Evolutionary conservation across 2,329 filamentous ascomycete genomes (phyloP).

Genomic region (Arthrobotrys iridis): DNA sequence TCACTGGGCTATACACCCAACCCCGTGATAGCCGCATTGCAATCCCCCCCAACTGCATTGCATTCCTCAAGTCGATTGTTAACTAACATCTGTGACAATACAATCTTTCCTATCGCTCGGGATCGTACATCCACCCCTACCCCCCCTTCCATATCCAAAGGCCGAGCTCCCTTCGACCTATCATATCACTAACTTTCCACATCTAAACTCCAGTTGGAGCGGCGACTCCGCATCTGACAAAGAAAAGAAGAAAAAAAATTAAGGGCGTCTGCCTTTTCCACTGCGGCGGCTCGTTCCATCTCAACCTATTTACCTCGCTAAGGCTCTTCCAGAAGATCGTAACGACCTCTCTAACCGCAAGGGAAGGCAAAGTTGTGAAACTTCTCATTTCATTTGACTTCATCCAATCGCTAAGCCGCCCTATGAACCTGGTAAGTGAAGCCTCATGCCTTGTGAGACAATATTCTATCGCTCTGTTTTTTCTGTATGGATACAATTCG

Average conservation of each 20-base stretch:
- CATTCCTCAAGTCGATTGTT: constrained; percentile 16
- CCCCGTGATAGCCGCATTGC: constrained; percentile 40
- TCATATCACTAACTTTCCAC: constrained; percentile 33
- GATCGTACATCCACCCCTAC: constrained; percentile 8
- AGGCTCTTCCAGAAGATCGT: constrained; percentile 42
- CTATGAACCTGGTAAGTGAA: constrained; percentile 52
- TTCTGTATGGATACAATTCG: constrained; percentile 2
- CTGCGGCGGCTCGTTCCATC: constrained; percentile 51
- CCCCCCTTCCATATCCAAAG: neutral
- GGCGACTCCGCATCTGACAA: constrained; percentile 17
- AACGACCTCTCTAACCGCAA: constrained; percentile 14
- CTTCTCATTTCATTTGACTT: constrained; percentile 39
- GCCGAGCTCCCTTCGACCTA: constrained; percentile 20
- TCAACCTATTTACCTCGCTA: constrained; percentile 25
- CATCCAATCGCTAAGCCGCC: constrained; percentile 53
- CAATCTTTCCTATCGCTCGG: constrained; percentile 3
- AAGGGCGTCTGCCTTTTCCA: constrained; percentile 18
- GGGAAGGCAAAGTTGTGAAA: constrained; percentile 17
- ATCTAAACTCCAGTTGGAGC: constrained; percentile 19
- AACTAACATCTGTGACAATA: neutral
- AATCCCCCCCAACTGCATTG: constrained; percentile 31
- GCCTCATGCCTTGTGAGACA: constrained; percentile 49
- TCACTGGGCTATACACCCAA: constrained; percentile 48
- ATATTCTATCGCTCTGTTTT: constrained; percentile 4
- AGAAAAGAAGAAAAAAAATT: too few relatives aligned